Conservation (phyloP, 495 filamentous ascomycete species). For the Endocarpon pusillum region DNA sequence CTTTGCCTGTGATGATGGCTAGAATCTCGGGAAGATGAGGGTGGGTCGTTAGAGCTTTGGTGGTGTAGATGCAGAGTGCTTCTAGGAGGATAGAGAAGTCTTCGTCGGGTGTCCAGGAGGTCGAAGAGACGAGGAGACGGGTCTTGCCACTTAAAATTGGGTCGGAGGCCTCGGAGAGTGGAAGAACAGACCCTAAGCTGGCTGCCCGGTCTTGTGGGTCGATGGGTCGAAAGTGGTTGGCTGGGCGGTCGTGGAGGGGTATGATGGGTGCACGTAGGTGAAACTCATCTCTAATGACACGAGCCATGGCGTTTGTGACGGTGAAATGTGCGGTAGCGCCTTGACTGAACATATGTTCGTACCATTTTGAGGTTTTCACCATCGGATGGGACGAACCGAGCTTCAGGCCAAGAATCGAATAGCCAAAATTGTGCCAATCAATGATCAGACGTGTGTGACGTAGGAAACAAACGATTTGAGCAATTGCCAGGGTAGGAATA, state of each 20-base stretch:
- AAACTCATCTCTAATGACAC: constrained; percentile 49
- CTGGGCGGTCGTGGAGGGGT: constrained; percentile 74
- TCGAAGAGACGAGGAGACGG: constrained; percentile 69
- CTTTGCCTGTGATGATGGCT: constrained; percentile 88
- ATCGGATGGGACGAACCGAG: constrained; percentile 47
- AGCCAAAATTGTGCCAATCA: constrained; percentile 99
- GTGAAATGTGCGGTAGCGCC: constrained; percentile 61
- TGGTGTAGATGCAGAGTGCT: constrained; percentile 56
- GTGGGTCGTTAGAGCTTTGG: constrained; percentile 21
- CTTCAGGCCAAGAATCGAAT: constrained; percentile 74
- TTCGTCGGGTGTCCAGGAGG: constrained; percentile 93
- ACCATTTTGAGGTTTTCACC: constrained; percentile 54
- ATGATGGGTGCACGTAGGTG: constrained; percentile 43
- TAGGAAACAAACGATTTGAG: constrained; percentile 52
- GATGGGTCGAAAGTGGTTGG: constrained; percentile 63
- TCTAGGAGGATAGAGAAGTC: constrained; percentile 85
- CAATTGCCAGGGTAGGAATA: constrained; percentile 72
- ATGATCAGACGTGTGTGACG: constrained; percentile 72
- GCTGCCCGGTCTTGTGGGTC: constrained; percentile 26
- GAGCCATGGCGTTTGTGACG: constrained; percentile 76
- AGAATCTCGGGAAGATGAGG: constrained; percentile 41
- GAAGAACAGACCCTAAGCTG: constrained; percentile 44
- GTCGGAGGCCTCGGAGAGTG: constrained; percentile 39
- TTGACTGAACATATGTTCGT: constrained; percentile 54
- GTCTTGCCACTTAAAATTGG: constrained; percentile 36